These are phyloP conservation scores for Candida tallmaniae DNA, from an alignment of 805 yeast species.

Conservation along the genomic window DNA sequence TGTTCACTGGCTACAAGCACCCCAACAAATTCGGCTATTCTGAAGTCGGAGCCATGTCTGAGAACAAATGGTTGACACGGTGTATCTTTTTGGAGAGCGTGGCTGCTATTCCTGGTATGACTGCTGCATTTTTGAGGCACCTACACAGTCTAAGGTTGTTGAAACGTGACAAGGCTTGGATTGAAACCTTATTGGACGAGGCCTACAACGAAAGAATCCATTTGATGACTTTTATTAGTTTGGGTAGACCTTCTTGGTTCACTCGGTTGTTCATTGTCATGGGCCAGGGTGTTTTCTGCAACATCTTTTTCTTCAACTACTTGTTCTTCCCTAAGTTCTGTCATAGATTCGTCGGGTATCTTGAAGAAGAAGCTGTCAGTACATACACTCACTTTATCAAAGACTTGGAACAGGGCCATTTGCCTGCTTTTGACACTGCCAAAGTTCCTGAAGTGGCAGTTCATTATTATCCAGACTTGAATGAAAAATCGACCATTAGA, in stretches of 20 bases:
- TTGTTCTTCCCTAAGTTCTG: conserved; percentile 58
- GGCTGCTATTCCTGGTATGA: conserved; percentile 81
- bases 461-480: conserved; percentile 57
- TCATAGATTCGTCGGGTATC: conserved; percentile 72
- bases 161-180: conserved; percentile 68
- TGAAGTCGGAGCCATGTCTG: conserved; percentile 48
- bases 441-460: conserved; percentile 57
- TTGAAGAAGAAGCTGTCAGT: conserved; percentile 72
- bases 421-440: conserved; percentile 44
- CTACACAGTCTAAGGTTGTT: conserved; percentile 58
- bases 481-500: conserved; percentile 46
- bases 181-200: conserved; percentile 68
- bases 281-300: conserved; percentile 71
- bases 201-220: conserved; percentile 81
- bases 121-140: conserved; percentile 69
- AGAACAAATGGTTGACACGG: conserved; percentile 59
- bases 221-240: conserved; percentile 59
- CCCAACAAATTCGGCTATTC: conserved; percentile 33
- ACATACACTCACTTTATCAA: conserved; percentile 60
- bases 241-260: conserved; percentile 59
- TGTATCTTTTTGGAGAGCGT: conserved; percentile 62
- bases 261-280: conserved; percentile 50
- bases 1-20: conserved; percentile 61
- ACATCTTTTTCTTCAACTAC: conserved; percentile 58
- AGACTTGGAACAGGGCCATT: conserved; percentile 47